These are phyloP conservation scores for Leishmania arabica DNA, from an alignment of 208 protist species.

Conservation along the genomic window DNA sequence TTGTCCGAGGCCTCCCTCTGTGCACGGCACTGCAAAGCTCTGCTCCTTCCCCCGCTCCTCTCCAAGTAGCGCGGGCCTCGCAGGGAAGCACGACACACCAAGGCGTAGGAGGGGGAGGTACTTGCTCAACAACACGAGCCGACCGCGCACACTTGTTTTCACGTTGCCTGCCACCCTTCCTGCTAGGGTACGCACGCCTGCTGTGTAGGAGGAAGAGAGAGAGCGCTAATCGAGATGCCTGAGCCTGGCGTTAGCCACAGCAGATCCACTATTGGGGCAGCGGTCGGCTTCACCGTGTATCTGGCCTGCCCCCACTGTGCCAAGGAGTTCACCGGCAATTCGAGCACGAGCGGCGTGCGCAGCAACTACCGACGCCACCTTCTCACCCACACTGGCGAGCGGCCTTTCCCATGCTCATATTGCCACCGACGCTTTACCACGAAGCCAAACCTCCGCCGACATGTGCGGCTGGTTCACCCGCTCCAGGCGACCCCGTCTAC, in stretches of 20 bases:
- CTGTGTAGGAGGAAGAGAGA: not conserved
- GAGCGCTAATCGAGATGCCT: not conserved
- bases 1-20: not conserved
- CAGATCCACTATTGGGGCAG: not conserved
- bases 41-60: not conserved
- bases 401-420: constrained; percentile 64
- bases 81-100: not conserved
- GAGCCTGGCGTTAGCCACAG: not conserved
- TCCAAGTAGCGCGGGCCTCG: not conserved
- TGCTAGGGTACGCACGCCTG: not conserved
- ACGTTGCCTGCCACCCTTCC: not conserved
- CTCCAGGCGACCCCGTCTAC: constrained; percentile 23
- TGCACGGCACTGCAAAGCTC: not conserved
- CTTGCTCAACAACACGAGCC: not conserved
- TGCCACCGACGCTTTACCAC: constrained; percentile 70
- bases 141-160: not conserved
- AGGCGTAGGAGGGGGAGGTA: not conserved
- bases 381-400: constrained; percentile 64
- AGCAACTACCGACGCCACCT: constrained; percentile 85
- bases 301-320: constrained; percentile 66
- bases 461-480: constrained; percentile 45
- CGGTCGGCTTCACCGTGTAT: constrained; percentile 6
- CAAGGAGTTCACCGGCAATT: constrained; percentile 54
- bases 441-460: constrained; percentile 54
- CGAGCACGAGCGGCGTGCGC: constrained; percentile 54